Percentiles rank a stretch among this genome's conserved stretches.
Evolutionary conservation across 2,329 filamentous ascomycete species (phyloP).

Genomic region (Clonostachys solani): DNA sequence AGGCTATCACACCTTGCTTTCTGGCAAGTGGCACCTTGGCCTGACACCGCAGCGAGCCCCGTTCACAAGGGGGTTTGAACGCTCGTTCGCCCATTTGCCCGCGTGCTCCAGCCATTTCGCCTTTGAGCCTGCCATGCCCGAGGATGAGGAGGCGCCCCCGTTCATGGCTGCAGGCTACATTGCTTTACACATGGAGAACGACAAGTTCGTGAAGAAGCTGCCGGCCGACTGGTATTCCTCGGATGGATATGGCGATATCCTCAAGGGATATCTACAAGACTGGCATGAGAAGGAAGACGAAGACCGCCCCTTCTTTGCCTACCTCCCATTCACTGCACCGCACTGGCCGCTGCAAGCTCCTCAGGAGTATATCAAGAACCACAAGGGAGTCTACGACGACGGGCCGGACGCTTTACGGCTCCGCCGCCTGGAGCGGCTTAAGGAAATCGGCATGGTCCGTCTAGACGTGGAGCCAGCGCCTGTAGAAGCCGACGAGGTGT

Average conservation of each 20-base stretch:
- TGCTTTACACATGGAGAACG: conserved; percentile 28
- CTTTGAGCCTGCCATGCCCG: conserved; percentile 37
- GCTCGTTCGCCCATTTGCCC: conserved; percentile 54
- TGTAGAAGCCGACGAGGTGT: conserved; percentile 38
- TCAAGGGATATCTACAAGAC: conserved; percentile 46
- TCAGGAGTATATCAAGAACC: conserved; percentile 49
- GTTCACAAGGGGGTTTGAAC: conserved; percentile 52
- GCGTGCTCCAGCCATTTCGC: conserved; percentile 51
- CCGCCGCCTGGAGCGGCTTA: conserved; percentile 47
- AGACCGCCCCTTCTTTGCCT: conserved; percentile 51
- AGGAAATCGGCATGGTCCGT: conserved; percentile 50
- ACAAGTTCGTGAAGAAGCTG: conserved; percentile 31
- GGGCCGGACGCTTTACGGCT: conserved; percentile 52
- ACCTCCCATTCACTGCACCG: conserved; percentile 57
- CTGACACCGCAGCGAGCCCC: conserved; percentile 53
- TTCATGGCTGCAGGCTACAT: conserved; percentile 11
- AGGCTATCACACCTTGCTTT: conserved; percentile 57
- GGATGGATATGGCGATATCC: conserved; percentile 45
- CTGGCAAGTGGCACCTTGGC: conserved; percentile 61
- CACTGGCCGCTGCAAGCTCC: conserved; percentile 62
- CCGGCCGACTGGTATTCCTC: conserved; percentile 50
- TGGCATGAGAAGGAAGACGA: conserved; percentile 29
- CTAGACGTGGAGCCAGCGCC: conserved; percentile 45
- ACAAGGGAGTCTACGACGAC: conserved; percentile 56
- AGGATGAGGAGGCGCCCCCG: conserved; percentile 29